These are phyloP conservation scores for Golubevia sp. DNA, from an alignment of 1,284 basidiomycete genomes.

Conservation along the genomic window DNA sequence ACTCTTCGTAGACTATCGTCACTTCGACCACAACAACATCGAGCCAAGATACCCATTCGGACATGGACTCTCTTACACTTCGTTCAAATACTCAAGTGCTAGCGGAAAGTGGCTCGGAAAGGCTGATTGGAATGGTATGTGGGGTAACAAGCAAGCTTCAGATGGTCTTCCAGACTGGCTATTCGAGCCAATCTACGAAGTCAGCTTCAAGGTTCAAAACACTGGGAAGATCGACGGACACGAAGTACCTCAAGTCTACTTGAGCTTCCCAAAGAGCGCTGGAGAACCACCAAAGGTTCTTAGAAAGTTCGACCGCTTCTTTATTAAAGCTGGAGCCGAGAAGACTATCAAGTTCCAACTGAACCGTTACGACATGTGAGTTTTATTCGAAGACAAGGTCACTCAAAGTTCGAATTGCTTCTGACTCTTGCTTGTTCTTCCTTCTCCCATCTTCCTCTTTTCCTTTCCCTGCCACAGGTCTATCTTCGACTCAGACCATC, in stretches of 20 bases:
- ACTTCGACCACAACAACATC: slow-evolving; percentile 34
- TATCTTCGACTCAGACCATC: slow-evolving; percentile 19
- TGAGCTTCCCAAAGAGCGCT: slow-evolving; percentile 31
- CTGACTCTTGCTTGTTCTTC: background rate
- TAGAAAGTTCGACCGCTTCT: slow-evolving; percentile 37
- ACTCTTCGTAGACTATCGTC: slow-evolving; percentile 40
- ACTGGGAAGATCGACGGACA: slow-evolving; percentile 31
- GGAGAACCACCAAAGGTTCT: slow-evolving; percentile 47
- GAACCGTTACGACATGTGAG: slow-evolving; percentile 34
- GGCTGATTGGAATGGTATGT: slow-evolving; percentile 24
- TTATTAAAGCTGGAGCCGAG: slow-evolving; percentile 18
- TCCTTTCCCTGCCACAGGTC: background rate
- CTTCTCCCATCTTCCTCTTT: background rate
- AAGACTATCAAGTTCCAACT: slow-evolving; percentile 24
- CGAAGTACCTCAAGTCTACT: slow-evolving; percentile 47
- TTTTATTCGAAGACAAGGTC: background rate
- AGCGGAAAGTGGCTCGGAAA: slow-evolving; percentile 12
- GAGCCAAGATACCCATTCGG: slow-evolving; percentile 43
- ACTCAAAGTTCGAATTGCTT: background rate
- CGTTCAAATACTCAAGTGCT: slow-evolving; percentile 30
- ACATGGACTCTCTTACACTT: slow-evolving; percentile 44
- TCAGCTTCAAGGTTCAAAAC: slow-evolving; percentile 38
- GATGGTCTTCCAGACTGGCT: slow-evolving; percentile 33
- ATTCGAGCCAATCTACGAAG: slow-evolving; percentile 31
- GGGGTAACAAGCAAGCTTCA: slow-evolving; percentile 17